Base-by-base conservation (phyloP, 2,329 filamentous ascomycete species). In the Scedosporium aurantiacum region DNA sequence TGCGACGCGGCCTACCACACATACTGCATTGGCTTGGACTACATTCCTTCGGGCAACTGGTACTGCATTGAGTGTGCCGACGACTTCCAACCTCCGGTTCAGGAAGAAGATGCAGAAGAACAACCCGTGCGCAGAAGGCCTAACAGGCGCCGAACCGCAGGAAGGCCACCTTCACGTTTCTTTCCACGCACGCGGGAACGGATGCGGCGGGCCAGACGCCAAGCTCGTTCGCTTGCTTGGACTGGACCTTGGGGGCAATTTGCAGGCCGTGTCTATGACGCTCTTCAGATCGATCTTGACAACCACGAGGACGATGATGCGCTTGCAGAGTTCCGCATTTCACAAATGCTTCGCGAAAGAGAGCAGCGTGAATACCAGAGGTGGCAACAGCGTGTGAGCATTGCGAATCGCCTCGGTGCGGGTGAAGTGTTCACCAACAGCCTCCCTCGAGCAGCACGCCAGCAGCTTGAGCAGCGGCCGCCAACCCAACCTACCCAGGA, bases 1-100 rank as follows among this genome's bases (percentile, higher is more conserved):
- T 99, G 94, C 77, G 88, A 96, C 77, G 86, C 87, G 40, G 84
- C 89, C 52, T 96, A 93, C 68, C 94, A 99, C 73, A 91, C 91
- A 57, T 90, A 95, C 73, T 99, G 94, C 73, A 84, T 96, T 64
- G 92, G 90, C 40, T 81, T 96, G 58, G 87, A 92, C 63, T 76
- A 80, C 60, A 84, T 96, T 61, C 91, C 92, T 23, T 76, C 81
- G 32, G 89, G 89, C 28, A 79, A 86, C 65, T 99, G 93, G 92
- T 96, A 93, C 72, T 99, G 94, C 76, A 86, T 94, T 73, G 85
- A 89, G 68, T 99, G 94, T 74, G 73, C 79, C 64, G 80, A 82
- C 64, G 71, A 81, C 25, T 76, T 82, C 57, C 68, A 72, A 21
- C 68, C 72, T 23, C 64, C 67, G 2, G 68, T 73, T 6, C 69